A percentile compares a stretch with the other conserved stretches of the same genome.
Conservation (phyloP, 164 flowering plant species). For the Vitis rotundifolia region DNA sequence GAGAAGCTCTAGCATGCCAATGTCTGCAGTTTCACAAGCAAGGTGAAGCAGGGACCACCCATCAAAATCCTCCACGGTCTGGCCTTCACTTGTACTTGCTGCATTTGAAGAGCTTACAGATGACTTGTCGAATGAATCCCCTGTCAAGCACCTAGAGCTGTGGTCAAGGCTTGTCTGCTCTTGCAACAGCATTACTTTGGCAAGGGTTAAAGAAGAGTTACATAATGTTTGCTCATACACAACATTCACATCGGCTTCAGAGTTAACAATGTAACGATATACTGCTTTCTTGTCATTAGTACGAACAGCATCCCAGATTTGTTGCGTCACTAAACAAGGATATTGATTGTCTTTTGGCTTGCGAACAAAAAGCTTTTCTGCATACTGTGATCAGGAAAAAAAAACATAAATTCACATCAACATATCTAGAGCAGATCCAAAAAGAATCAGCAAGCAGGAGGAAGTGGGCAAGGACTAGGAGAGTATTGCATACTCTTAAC, state of each 20-base stretch:
- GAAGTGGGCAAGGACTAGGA: neutral
- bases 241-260: conserved; percentile 76
- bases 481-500: neutral
- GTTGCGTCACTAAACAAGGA: conserved; percentile 58
- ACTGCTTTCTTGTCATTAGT: conserved; percentile 85
- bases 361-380: conserved; percentile 80
- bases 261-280: conserved; percentile 71
- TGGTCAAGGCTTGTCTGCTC: conserved; percentile 43
- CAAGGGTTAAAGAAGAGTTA: conserved; percentile 56
- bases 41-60: conserved; percentile 89
- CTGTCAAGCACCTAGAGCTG: conserved; percentile 25
- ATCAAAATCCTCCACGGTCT: conserved; percentile 51
- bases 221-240: conserved; percentile 46
- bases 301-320: conserved; percentile 80
- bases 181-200: conserved; percentile 70
- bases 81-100: conserved; percentile 39
- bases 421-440: conserved; percentile 1
- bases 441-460: neutral
- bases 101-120: conserved; percentile 43
- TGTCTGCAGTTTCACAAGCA: conserved; percentile 87
- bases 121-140: conserved; percentile 37
- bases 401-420: conserved; percentile 4
- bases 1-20: conserved; percentile 95
- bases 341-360: conserved; percentile 52
- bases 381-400: conserved; percentile 59